Base-by-base conservation (phyloP, 306 rosid species). In the Malus sieversii region DNA sequence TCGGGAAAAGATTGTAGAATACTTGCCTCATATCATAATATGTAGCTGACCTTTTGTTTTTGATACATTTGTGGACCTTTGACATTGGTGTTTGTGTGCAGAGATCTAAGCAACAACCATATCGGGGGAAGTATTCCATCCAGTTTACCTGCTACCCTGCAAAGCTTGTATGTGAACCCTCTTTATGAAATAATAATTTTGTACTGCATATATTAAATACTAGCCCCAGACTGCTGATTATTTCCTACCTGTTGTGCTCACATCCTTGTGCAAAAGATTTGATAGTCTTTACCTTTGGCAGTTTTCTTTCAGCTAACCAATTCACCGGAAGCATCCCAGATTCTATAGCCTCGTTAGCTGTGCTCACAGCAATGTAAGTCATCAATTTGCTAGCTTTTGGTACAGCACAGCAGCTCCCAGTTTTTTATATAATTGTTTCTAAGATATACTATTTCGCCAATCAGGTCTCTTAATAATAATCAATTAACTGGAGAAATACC, bases 291-390 rank as follows among this genome's bases (percentile, higher is more conserved):
- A 69, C 81, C 73, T 82, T 82, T 85, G 72, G 64, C 94, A 94
- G 98, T 73, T 94, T 94, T 87, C 98, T 94, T 82, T 94, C 98
- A 68, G 93, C 77, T 81, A 94, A 94, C 77, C 88, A 87, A 77
- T 84, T 94, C 76, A 81, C 79, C 19, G 98, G 97, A 85, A 90
- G 87, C 79, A 88, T 94, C 82, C 98, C 98, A 19, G 66, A 70
- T 66, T 76, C 94, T 64, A 72, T 94, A 85, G 85, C 97, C 18
- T 48, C 91, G 20, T 86, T 94, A 87, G 73, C 68, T 66, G 86
- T 67, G 69, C 82, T 94, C 81, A 48, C 89, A 11, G 98, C 44
- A 76, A 85, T 91, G 98, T 94, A 82, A 79, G 91, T 72, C 70
- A 45, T 15, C 20, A 48, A 15, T 45, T 83, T 29, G 32, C 51